Conservation (phyloP, 1,139 yeast species). For the Yamadazyma diospyri region DNA sequence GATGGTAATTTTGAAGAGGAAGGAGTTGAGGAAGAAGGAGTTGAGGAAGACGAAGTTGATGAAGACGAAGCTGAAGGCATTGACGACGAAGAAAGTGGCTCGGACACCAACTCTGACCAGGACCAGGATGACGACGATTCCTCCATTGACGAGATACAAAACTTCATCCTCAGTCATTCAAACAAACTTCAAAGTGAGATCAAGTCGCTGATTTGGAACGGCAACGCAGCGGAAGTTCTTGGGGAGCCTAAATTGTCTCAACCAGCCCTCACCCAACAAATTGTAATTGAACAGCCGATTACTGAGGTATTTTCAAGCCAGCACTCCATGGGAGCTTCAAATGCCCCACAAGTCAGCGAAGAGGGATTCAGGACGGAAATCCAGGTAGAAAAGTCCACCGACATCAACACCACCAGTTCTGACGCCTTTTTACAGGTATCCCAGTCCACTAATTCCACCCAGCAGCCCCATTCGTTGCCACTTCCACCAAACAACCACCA, state of each 20-base stretch:
- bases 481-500: slow-evolving; percentile 1
- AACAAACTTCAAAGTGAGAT: slow-evolving; percentile 16
- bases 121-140: slow-evolving; percentile 14
- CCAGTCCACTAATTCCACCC: not conserved
- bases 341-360: not conserved
- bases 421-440: not conserved
- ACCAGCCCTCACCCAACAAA: too few relatives aligned
- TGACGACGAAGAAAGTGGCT: slow-evolving; percentile 8
- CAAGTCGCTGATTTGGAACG: slow-evolving; percentile 7
- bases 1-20: not conserved
- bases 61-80: slow-evolving; percentile 5
- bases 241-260: not conserved
- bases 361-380: not conserved
- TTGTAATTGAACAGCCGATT: not conserved
- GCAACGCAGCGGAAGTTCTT: slow-evolving; percentile 1
- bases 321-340: not conserved
- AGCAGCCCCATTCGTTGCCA: slow-evolving; percentile 5
- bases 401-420: not conserved
- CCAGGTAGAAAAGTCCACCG: not conserved
- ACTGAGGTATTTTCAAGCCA: not conserved
- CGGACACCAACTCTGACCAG: slow-evolving; percentile 7
- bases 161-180: slow-evolving; percentile 27
- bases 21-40: not conserved
- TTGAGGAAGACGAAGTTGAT: not conserved
- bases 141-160: slow-evolving; percentile 29